Base-by-base conservation (phyloP, 257 asterid genomes). In the Fraxinus excelsior region DNA sequence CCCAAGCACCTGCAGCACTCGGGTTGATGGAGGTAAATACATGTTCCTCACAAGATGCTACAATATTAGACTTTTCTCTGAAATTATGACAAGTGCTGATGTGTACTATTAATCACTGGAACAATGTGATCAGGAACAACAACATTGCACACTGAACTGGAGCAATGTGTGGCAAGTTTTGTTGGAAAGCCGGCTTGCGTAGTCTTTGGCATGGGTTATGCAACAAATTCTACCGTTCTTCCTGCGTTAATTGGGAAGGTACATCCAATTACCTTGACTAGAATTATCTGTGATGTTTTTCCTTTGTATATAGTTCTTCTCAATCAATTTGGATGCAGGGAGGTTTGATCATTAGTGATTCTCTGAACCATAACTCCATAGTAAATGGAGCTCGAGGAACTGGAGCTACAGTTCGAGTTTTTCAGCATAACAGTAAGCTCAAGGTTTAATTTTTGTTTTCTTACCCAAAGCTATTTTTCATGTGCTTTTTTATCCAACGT, bases 171-270 rank as follows among this genome's bases (percentile, higher is more conserved):
- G 31, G 99, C 99, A 66, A 90, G 84, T 71, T 96, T 93, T 86
- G 82, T 96, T 66, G 97, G 98, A 75, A 96, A 93, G 85, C 95
- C 96, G 29, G 97, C 99, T 78, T 92, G 97, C 40, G 67, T 96
- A 60, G 97, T 96, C 79, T 89, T 91, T 80, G 99, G 99, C 82
- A 96, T 96, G 99, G 99, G 99, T 38, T 96, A 93, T 72, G 99
- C 74, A 67, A 93, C 99, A 71, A 96, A 96, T 86, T 89, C 99
- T 10, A 96, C 99, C 78, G 87, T 96, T 83, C 96, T 96, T 82
- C 99, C 99, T 53, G 96, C 88, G 37, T 76, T 96, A 77, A 78
- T 91, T 76, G 92, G 97, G 74, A 93, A 96, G 99, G 99, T 93
- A 85, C 31, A 19, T n/a, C 49, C 34, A 75, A 73, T 75, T 68